Conservation (phyloP, 352 stramenopile genomes). For the Phytophthora aleatoria region DNA sequence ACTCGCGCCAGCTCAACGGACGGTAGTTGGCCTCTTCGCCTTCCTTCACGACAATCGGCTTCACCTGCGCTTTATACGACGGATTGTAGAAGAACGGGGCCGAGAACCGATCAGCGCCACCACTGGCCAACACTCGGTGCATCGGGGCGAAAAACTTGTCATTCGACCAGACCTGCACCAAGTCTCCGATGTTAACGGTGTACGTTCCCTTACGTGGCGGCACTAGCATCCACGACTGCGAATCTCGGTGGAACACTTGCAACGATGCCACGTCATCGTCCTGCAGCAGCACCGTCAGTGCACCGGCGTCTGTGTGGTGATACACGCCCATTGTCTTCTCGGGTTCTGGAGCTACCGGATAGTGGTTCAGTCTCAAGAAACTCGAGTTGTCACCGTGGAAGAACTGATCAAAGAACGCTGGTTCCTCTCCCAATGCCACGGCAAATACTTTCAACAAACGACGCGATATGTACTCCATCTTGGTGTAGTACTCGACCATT, state of each 20-base stretch:
- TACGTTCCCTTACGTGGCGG: constrained; percentile 48
- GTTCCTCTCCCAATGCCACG: constrained; percentile 46
- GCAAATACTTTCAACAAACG: constrained; percentile 62
- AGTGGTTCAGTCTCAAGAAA: constrained; percentile 93
- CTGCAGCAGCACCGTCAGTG: constrained; percentile 62
- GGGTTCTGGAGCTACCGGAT: constrained; percentile 63
- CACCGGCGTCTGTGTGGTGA: constrained; percentile 65
- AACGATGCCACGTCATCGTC: constrained; percentile 60
- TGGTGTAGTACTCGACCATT: constrained; percentile 46
- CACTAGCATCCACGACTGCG: constrained; percentile 53
- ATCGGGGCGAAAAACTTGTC: constrained; percentile 51
- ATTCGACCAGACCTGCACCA: constrained; percentile 65
- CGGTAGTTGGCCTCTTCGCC: constrained; percentile 59
- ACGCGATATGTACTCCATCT: constrained; percentile 59
- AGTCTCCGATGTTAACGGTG: constrained; percentile 68
- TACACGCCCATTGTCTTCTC: constrained; percentile 54
- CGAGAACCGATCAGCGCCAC: constrained; percentile 48
- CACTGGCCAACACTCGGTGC: constrained; percentile 53
- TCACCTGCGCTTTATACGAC: constrained; percentile 66
- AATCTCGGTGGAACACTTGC: constrained; percentile 53
- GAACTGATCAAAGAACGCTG: constrained; percentile 64
- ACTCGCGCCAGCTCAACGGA: constrained; percentile 88
- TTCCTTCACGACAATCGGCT: constrained; percentile 53
- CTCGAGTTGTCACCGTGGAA: constrained; percentile 81
- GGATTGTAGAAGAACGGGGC: constrained; percentile 73